A percentile compares a stretch with the other conserved stretches of the same genome.
phyloP scores from a whole-genome alignment of 805 yeast species.

The Wickerhamia fluorescens region DNA sequence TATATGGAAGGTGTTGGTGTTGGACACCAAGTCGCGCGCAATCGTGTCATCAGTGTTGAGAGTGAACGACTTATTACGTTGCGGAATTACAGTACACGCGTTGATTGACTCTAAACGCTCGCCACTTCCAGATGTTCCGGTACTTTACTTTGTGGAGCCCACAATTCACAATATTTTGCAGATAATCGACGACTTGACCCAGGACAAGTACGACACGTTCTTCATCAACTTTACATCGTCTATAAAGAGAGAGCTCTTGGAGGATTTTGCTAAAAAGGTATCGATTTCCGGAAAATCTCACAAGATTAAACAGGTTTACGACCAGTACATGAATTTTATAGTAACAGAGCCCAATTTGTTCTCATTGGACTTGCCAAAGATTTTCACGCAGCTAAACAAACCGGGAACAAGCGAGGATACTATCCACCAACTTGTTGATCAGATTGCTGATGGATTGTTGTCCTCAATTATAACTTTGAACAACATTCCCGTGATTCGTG shows the following conservation, averaged over 20 bases:
- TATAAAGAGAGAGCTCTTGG: slow-evolving; percentile 70
- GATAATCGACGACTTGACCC: slow-evolving; percentile 66
- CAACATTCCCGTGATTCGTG: slow-evolving; percentile 81
- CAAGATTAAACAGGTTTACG: slow-evolving; percentile 81
- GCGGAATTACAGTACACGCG: slow-evolving; percentile 89
- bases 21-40: slow-evolving; percentile 76
- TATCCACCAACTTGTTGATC: slow-evolving; percentile 61
- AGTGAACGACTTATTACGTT: slow-evolving; percentile 81
- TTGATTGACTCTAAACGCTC: slow-evolving; percentile 64
- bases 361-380: slow-evolving; percentile 60
- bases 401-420: slow-evolving; percentile 69
- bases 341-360: slow-evolving; percentile 92
- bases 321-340: slow-evolving; percentile 85
- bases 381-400: slow-evolving; percentile 63
- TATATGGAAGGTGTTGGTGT: slow-evolving; percentile 84
- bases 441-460: slow-evolving; percentile 73
- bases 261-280: slow-evolving; percentile 80
- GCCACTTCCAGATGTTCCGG: slow-evolving; percentile 93
- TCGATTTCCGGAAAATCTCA: slow-evolving; percentile 64
- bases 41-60: slow-evolving; percentile 87
- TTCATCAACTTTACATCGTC: slow-evolving; percentile 85
- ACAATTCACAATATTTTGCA: slow-evolving; percentile 63
- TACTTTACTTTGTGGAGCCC: slow-evolving; percentile 85
- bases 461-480: slow-evolving; percentile 73
- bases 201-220: slow-evolving; percentile 69